Conservation (phyloP, 2,329 filamentous ascomycete species). For the Cladorrhinum sp. region DNA sequence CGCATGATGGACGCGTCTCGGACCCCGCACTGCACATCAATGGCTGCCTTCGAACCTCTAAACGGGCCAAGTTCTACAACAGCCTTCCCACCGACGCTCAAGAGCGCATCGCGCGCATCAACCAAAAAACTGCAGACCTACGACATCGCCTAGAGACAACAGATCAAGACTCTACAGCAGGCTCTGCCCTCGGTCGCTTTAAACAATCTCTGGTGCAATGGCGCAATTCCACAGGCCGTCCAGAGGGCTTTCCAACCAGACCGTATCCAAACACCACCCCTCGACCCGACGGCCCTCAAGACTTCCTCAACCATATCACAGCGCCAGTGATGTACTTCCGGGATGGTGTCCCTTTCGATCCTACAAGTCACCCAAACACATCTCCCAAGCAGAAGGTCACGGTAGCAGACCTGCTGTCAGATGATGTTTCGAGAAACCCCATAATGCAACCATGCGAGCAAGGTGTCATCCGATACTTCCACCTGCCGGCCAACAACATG, state of each 20-base stretch:
- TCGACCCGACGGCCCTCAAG: not conserved
- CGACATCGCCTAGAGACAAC: conserved; percentile 22
- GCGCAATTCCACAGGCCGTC: conserved; percentile 7
- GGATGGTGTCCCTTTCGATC: conserved; percentile 15
- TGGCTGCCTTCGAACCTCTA: conserved; percentile 18
- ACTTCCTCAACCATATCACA: conserved; percentile 17
- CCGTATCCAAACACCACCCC: not conserved
- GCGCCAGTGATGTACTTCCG: conserved; percentile 22
- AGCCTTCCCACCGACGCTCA: conserved; percentile 16
- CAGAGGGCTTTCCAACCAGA: not conserved
- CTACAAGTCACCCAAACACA: not conserved
- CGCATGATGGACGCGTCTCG: conserved; percentile 19
- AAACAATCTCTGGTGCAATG: conserved; percentile 21
- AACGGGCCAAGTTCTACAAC: conserved; percentile 17
- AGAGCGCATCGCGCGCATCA: conserved; percentile 19
- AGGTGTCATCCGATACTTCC: conserved; percentile 22
- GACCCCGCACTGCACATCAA: conserved; percentile 21
- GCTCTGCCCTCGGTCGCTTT: conserved; percentile 14
- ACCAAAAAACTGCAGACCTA: conserved; percentile 12
- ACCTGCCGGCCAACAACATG: conserved; percentile 28
- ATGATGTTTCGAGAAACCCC: conserved; percentile 19
- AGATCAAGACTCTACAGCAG: conserved; percentile 19
- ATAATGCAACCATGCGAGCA: conserved; percentile 16
- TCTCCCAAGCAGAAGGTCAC: conserved; percentile 22
- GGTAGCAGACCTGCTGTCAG: conserved; percentile 19